Evolutionary conservation across 2,329 filamentous ascomycete genomes (phyloP), one percentile per base, ranked within the genome.

Genomic region (Metarhizium sp.): DNA sequence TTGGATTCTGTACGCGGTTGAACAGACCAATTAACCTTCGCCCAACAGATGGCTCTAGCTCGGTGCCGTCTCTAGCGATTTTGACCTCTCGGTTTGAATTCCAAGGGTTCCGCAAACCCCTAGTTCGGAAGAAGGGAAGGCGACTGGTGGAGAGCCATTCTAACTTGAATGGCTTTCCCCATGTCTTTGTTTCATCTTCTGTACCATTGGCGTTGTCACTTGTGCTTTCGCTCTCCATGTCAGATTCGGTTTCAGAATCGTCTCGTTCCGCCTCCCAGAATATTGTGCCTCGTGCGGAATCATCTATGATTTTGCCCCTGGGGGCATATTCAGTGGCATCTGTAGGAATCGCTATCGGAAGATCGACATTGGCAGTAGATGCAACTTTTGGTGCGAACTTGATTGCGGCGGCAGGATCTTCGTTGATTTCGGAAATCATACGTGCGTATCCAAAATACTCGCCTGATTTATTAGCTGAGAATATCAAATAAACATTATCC

Each of bases 81-180:
- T 97, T 97, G 59, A 97, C 89, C 67, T 97, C 92, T 53, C 92
- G 78, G 65, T 96, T 96, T 4, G 90, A 88, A 69, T 97, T 97
- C 90, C 91, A 96, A 0, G 90, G 88, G 67, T 97, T 97, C 38
- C 92, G 82, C 55, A 97, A 72, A 0, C 92, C 92, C 59, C 91
- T 78, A 0, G 92, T 95, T 47, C 88, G 83, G 68, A 94, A 95
- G 67, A 97, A 97, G 0, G 92, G 91, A 5, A 97, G 78, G 40
- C 86, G 81, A 54, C 81, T 84, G 5, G 88, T 95, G 13, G 90
- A 95, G 7, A 95, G 69, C 92, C 92, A 97, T 71, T 95, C 86
- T 49, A 97, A 81, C 63, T 85, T 84, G 76, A 97, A 97, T 0
- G 92, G 92, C 63, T 92, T 95, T 14, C 92, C 92, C 85, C 91